phyloP scores from a whole-genome alignment of 2,329 filamentous ascomycete species.

The Apiospora koreana region DNA sequence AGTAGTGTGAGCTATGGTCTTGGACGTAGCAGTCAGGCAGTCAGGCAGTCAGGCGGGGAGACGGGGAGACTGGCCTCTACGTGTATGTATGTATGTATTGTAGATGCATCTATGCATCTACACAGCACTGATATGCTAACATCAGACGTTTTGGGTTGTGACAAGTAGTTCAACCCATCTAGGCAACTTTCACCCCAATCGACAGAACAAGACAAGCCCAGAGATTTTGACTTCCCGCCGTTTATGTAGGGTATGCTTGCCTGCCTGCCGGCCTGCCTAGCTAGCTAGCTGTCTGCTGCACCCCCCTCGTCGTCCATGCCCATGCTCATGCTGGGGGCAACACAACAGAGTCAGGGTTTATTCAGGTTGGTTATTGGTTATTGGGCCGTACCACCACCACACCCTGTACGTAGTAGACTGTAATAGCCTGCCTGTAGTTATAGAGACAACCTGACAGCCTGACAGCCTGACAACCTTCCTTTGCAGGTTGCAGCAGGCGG shows the following conservation, averaged over 20 bases:
- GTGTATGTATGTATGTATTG: background rate
- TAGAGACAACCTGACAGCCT: too few relatives aligned
- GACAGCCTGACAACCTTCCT: too few relatives aligned
- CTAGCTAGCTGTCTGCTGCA: background rate
- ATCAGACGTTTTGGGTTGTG: conserved; percentile 5
- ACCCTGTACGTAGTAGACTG: too few relatives aligned
- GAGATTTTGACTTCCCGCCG: background rate
- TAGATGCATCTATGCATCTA: background rate
- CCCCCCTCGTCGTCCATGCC: background rate
- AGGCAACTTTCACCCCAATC: background rate
- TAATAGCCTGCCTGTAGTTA: too few relatives aligned
- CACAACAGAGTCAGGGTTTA: background rate
- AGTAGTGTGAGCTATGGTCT: too few relatives aligned
- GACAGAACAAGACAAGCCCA: background rate
- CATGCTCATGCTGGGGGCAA: background rate
- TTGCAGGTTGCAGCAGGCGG: too few relatives aligned
- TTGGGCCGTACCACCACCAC: too few relatives aligned
- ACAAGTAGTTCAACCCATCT: conserved; percentile 4
- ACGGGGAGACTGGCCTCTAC: too few relatives aligned
- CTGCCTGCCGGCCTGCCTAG: background rate
- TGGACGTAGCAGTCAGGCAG: too few relatives aligned
- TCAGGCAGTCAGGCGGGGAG: too few relatives aligned
- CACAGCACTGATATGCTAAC: background rate
- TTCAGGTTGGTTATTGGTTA: too few relatives aligned
- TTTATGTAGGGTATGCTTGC: background rate